Evolutionary conservation across 768 basidiomycete genomes (phyloP).

Genomic region (Lentinula detonsa): DNA sequence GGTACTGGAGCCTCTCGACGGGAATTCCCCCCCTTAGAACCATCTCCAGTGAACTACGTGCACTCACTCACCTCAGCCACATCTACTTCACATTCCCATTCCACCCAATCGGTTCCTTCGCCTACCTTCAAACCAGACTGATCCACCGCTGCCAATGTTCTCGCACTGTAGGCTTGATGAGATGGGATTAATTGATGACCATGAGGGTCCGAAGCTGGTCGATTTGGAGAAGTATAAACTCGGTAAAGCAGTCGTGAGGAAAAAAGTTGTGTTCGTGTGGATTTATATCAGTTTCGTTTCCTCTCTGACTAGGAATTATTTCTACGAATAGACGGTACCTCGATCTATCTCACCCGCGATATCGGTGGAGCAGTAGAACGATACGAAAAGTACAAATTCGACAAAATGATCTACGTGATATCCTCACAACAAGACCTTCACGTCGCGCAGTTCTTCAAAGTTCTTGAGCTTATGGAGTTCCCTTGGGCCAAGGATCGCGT

Average conservation of each 20-base stretch:
- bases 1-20: neutral
- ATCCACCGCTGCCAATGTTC: conserved; percentile 37
- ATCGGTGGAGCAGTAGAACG: conserved; percentile 70
- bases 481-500: conserved; percentile 57
- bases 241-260: conserved; percentile 85
- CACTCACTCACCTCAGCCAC: neutral
- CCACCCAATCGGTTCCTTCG: neutral
- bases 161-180: conserved; percentile 40
- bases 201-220: conserved; percentile 78
- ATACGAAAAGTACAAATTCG: conserved; percentile 62
- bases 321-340: conserved; percentile 27
- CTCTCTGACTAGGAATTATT: neutral
- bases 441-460: conserved; percentile 6
- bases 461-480: conserved; percentile 58
- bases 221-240: conserved; percentile 89
- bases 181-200: conserved; percentile 70
- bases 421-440: conserved; percentile 16
- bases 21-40: neutral
- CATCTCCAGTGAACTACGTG: neutral
- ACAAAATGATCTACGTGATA: conserved; percentile 51
- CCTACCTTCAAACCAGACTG: conserved; percentile 70
- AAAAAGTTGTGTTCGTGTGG: conserved; percentile 51
- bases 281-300: neutral
- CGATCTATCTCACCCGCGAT: conserved; percentile 64
- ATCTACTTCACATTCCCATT: neutral